Percentiles rank a stretch among this genome's conserved stretches.
These are phyloP conservation scores for Geotrichum phurueaensis DNA, from an alignment of 1,139 yeast genomes.

Conservation along the genomic window DNA sequence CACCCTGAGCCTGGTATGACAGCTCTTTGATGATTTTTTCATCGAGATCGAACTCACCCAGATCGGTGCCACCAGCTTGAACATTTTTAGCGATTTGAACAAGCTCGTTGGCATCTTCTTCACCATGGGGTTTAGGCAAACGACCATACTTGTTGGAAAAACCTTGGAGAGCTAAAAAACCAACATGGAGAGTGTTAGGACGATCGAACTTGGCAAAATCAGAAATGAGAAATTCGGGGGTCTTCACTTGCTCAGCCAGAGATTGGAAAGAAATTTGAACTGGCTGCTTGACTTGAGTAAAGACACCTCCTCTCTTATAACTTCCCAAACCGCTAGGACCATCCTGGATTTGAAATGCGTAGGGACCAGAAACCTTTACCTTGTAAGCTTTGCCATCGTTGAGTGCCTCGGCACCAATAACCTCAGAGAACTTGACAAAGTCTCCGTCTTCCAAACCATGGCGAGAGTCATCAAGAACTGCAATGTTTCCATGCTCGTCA, in stretches of 20 bases:
- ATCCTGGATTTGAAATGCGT: conserved; percentile 69
- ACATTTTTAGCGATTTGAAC: conserved; percentile 48
- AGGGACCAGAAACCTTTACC: conserved; percentile 87
- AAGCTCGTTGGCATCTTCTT: conserved; percentile 67
- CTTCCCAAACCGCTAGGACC: conserved; percentile 48
- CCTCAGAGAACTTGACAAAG: conserved; percentile 81
- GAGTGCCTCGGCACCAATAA: conserved; percentile 58
- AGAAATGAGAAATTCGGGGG: conserved; percentile 76
- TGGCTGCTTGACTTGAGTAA: conserved; percentile 89
- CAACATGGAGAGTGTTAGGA: conserved; percentile 83
- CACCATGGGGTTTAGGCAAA: conserved; percentile 73
- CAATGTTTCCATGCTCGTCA: conserved; percentile 83
- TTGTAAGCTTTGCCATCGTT: conserved; percentile 69
- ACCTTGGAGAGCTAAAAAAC: conserved; percentile 81
- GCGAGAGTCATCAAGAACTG: conserved; percentile 85
- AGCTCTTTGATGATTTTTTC: conserved; percentile 64
- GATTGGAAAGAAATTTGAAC: conserved; percentile 55
- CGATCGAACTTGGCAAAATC: conserved; percentile 94
- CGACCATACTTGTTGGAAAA: conserved; percentile 61
- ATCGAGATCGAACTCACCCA: conserved; percentile 55
- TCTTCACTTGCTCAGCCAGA: conserved; percentile 54
- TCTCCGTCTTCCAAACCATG: conserved; percentile 94
- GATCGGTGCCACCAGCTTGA: conserved; percentile 32
- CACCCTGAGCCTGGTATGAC: conserved; percentile 85
- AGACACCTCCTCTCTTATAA: conserved; percentile 79